A percentile compares a stretch with the other conserved stretches of the same genome.
Conservation (phyloP, 345 rosid species). For the Populus nigra region DNA sequence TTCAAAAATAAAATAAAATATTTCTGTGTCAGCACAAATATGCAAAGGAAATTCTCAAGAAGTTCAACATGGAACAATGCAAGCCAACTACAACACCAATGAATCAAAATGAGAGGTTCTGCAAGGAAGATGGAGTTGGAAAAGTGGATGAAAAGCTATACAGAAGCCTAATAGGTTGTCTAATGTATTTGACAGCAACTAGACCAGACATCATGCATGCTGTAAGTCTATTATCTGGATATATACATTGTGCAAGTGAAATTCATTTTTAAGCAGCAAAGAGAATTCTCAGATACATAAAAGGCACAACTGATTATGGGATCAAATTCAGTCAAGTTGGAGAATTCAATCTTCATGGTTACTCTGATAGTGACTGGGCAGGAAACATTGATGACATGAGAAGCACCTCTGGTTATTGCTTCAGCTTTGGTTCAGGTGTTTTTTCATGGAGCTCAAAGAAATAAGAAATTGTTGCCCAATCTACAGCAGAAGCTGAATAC, state of each 20-base stretch:
- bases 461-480: neutral
- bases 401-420: neutral
- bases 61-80: no score
- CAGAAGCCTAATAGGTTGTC: no score
- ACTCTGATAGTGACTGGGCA: neutral
- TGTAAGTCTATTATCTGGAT: neutral
- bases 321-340: neutral
- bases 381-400: neutral
- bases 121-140: no score
- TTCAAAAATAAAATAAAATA: no score
- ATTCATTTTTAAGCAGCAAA: neutral
- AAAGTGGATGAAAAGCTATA: no score
- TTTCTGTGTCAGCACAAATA: no score
- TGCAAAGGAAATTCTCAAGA: no score
- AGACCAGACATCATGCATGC: no score
- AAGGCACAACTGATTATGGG: neutral
- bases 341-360: neutral
- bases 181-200: no score
- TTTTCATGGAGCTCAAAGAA: neutral
- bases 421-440: neutral
- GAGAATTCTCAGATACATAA: neutral
- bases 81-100: no score
- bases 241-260: neutral
- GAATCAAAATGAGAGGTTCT: no score
- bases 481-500: neutral